Percentiles rank a stretch among this genome's conserved stretches.
Conservation (phyloP, 495 filamentous ascomycete genomes). For the Hypoxylon crocopeplum region DNA sequence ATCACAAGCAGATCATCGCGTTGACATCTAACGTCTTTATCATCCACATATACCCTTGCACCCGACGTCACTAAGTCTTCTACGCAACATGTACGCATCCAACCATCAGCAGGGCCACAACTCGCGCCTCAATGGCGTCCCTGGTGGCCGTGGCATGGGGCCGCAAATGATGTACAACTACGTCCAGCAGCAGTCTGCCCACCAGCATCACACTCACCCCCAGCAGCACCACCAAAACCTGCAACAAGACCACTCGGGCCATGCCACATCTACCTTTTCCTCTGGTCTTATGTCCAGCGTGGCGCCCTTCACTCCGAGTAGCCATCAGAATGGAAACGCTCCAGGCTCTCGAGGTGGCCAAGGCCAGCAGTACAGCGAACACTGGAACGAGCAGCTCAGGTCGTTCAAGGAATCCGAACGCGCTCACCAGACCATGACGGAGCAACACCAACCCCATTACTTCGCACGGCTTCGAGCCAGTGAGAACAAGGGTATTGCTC, state of each 20-base stretch:
- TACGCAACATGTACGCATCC: conserved; percentile 79
- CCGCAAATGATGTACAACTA: conserved; percentile 73
- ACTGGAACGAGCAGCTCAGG: conserved; percentile 88
- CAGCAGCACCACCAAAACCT: conserved; percentile 75
- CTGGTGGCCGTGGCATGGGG: conserved; percentile 54
- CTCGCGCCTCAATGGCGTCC: conserved; percentile 66
- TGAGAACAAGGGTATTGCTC: conserved; percentile 66
- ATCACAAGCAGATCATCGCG: background rate
- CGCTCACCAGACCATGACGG: conserved; percentile 71
- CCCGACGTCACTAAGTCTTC: background rate
- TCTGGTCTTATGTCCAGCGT: conserved; percentile 73
- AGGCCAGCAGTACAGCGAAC: conserved; percentile 68
- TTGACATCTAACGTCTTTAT: too few relatives aligned
- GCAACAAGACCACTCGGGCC: conserved; percentile 74
- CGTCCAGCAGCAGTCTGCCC: conserved; percentile 64
- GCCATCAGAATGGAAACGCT: conserved; percentile 77
- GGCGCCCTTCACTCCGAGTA: conserved; percentile 76
- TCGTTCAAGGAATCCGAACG: conserved; percentile 73
- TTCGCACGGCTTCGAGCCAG: conserved; percentile 60
- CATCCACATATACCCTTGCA: background rate
- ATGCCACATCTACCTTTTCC: conserved; percentile 71
- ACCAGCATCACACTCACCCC: conserved; percentile 72
- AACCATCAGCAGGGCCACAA: conserved; percentile 82
- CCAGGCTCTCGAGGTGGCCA: conserved; percentile 50
- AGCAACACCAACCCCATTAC: conserved; percentile 60